Percentiles rank a stretch among this genome's conserved stretches.
Evolutionary conservation across 768 basidiomycete genomes (phyloP).

Genomic region (Sarcodon aspratus): DNA sequence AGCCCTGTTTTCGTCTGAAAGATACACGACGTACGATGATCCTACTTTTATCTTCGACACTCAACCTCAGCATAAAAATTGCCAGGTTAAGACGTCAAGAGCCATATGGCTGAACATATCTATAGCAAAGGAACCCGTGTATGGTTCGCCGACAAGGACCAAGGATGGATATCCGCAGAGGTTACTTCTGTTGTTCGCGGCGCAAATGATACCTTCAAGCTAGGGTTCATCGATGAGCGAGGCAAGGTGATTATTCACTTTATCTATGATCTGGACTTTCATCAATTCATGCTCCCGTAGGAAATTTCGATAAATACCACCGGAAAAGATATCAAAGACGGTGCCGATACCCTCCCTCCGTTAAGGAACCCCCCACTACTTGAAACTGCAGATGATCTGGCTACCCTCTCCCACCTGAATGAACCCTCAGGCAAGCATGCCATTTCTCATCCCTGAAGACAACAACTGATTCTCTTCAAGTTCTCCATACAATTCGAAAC

Average conservation of each 20-base stretch:
- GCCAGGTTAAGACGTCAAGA: neutral
- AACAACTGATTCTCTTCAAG: constrained; percentile 25
- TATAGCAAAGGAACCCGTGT: constrained; percentile 85
- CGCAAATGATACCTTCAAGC: constrained; percentile 65
- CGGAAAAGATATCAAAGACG: constrained; percentile 68
- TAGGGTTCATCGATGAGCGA: constrained; percentile 82
- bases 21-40: too few species aligned
- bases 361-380: constrained; percentile 92
- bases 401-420: constrained; percentile 94
- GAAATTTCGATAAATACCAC: constrained; percentile 75
- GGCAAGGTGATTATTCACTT: constrained; percentile 53
- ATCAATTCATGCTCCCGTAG: constrained; percentile 23
- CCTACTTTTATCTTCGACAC: too few species aligned
- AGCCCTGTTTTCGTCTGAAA: too few species aligned
- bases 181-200: constrained; percentile 56
- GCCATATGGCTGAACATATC: constrained; percentile 79
- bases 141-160: constrained; percentile 92
- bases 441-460: neutral
- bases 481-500: constrained; percentile 93
- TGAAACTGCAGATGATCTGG: constrained; percentile 96
- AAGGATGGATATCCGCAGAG: constrained; percentile 89
- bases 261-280: neutral
- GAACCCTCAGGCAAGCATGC: constrained; percentile 77
- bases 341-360: constrained; percentile 76
- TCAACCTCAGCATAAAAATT: too few species aligned